A percentile compares a stretch with the other conserved stretches of the same genome.
phyloP scores from a whole-genome alignment of 2,329 filamentous ascomycete species.

The Moelleriella libera region DNA sequence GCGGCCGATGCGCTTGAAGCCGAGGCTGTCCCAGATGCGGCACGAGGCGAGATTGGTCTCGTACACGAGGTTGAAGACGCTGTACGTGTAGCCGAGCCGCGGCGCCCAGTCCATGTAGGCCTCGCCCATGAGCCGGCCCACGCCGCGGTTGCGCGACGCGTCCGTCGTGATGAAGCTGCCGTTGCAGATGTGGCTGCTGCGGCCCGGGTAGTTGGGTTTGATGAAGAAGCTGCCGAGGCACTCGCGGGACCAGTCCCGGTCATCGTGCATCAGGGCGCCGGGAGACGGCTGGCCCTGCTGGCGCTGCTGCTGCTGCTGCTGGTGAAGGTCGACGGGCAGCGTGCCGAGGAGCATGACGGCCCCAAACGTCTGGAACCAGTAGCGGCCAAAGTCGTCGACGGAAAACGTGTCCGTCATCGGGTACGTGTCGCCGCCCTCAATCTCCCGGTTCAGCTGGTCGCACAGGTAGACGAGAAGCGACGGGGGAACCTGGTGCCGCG shows the following conservation, averaged over 20 bases:
- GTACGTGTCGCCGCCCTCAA: conserved; percentile 84
- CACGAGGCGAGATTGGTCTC: conserved; percentile 86
- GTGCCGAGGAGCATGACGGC: conserved; percentile 74
- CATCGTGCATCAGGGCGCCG: conserved; percentile 29
- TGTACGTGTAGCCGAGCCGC: conserved; percentile 76
- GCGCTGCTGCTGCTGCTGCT: too few relatives aligned
- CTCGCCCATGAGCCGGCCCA: conserved; percentile 64
- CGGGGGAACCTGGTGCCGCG: conserved; percentile 60
- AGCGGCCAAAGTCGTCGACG: conserved; percentile 60
- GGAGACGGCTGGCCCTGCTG: too few relatives aligned
- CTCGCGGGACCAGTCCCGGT: conserved; percentile 59
- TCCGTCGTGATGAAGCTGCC: conserved; percentile 66
- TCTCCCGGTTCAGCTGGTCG: conserved; percentile 78
- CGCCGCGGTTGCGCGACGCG: conserved; percentile 57
- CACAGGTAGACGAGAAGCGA: conserved; percentile 65
- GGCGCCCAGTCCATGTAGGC: conserved; percentile 66
- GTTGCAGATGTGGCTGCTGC: conserved; percentile 85
- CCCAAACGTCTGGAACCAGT: conserved; percentile 87
- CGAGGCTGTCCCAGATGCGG: conserved; percentile 81
- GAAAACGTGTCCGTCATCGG: conserved; percentile 70
- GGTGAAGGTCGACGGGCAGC: too few relatives aligned
- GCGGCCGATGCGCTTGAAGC: conserved; percentile 82
- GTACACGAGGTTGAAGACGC: conserved; percentile 88
- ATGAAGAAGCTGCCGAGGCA: conserved; percentile 88
- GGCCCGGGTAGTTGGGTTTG: conserved; percentile 84